phyloP scores from a whole-genome alignment of 345 rosid species.

The Murraya koenigii region DNA sequence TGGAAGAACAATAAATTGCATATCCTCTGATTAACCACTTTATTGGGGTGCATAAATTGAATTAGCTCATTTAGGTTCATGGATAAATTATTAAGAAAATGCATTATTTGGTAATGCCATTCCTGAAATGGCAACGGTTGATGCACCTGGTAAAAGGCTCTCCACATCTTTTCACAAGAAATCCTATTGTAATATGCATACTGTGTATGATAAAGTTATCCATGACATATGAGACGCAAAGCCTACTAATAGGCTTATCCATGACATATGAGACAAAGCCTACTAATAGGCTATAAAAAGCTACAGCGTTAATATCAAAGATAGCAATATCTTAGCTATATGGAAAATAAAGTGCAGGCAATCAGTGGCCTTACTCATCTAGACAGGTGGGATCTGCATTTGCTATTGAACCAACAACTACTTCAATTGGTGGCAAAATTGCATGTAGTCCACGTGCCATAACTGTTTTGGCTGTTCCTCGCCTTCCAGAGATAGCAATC shows the following conservation, averaged over 20 bases:
- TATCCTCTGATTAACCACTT: not conserved
- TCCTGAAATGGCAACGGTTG: not conserved
- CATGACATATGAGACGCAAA: not conserved
- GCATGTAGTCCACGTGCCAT: constrained; percentile 97
- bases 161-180: not conserved
- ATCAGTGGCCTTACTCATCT: constrained; percentile 59
- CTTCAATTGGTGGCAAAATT: constrained; percentile 90
- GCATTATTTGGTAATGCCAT: not conserved
- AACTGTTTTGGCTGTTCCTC: constrained; percentile 93
- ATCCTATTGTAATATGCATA: not conserved
- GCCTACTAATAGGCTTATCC: not conserved
- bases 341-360: not conserved
- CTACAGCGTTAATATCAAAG: not conserved
- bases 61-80: not conserved
- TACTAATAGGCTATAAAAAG: not conserved
- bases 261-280: not conserved
- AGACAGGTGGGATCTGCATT: constrained; percentile 84
- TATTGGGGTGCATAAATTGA: not conserved
- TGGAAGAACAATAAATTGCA: not conserved
- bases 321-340: not conserved
- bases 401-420: constrained; percentile 73
- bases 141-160: not conserved
- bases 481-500: constrained; percentile 79
- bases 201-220: not conserved
- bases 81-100: too few species aligned